Percentiles rank a stretch among this genome's conserved stretches.
phyloP scores from a whole-genome alignment of 164 flowering plant species.

The Stephania yunnanensis region DNA sequence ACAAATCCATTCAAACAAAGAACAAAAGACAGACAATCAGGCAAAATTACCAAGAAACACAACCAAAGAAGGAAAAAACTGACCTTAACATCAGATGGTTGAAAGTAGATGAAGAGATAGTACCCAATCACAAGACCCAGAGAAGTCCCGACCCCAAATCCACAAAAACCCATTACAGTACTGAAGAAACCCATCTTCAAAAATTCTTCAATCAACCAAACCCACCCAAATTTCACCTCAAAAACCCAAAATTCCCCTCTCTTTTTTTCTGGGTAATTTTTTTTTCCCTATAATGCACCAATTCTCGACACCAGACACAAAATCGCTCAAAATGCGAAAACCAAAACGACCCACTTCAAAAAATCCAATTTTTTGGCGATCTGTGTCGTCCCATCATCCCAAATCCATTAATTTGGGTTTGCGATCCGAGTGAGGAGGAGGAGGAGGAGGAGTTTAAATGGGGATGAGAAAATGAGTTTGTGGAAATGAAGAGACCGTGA shows the following conservation, averaged over 20 bases:
- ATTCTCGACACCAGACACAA: not conserved
- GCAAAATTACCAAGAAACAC: not conserved
- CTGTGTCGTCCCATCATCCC: not conserved
- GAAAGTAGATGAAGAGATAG: slow-evolving; percentile 69
- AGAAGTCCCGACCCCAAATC: slow-evolving; percentile 76
- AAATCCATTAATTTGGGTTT: slow-evolving; percentile 2
- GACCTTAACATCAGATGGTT: slow-evolving; percentile 76
- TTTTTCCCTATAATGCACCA: not conserved
- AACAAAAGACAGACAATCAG: not conserved
- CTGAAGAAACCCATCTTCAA: slow-evolving; percentile 66
- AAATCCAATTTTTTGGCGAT: not conserved
- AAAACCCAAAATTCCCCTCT: not conserved
- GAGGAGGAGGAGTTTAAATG: no score
- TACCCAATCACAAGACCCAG: slow-evolving; percentile 67
- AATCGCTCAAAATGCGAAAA: not conserved
- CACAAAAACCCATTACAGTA: slow-evolving; percentile 53
- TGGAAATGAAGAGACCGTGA: not conserved
- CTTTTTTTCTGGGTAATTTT: no score
- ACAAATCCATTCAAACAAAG: not conserved
- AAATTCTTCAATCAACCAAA: not conserved
- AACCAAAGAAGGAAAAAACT: not conserved
- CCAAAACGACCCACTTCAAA: not conserved
- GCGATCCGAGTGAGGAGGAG: not conserved
- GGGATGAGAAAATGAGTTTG: no score
- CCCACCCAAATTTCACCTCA: not conserved